phyloP scores from a whole-genome alignment of 23 red algal species.

The Cyanidioschyzon merolae region DNA sequence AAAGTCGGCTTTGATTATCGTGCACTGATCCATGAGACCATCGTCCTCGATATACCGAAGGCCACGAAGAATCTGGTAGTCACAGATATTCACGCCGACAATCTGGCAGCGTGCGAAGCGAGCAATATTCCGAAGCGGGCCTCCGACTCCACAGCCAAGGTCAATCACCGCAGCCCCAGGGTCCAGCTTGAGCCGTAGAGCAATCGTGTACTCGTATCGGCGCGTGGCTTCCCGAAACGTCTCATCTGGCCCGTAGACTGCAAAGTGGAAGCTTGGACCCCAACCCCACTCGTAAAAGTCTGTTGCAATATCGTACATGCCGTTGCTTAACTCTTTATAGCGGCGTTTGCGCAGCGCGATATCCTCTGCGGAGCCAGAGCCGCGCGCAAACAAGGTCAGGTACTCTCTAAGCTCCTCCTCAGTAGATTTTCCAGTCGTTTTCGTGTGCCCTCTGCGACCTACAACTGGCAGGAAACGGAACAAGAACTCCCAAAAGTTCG shows the following conservation, averaged over 20 bases:
- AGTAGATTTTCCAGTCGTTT: not conserved
- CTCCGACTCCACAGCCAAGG: constrained; percentile 42
- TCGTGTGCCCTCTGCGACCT: not conserved
- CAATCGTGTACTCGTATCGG: constrained; percentile 34
- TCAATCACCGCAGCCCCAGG: constrained; percentile 26
- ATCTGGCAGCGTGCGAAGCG: constrained; percentile 27
- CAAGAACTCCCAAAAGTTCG: not conserved
- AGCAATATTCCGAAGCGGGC: constrained; percentile 31
- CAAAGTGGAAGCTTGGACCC: constrained; percentile 24
- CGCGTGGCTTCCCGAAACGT: constrained; percentile 21
- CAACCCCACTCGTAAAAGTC: constrained; percentile 31
- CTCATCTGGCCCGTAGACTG: constrained; percentile 3
- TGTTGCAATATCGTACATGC: constrained; percentile 21
- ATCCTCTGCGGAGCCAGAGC: not conserved
- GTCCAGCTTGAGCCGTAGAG: constrained; percentile 20
- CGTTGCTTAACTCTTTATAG: constrained; percentile 11
- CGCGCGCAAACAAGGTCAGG: constrained; percentile 6
- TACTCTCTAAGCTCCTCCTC: not conserved
- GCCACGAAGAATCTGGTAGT: constrained; percentile 34
- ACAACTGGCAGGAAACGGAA: constrained; percentile 2
- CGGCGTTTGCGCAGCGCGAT: constrained; percentile 11
- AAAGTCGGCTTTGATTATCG: constrained; percentile 35
- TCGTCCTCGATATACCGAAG: not conserved
- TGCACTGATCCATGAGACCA: constrained; percentile 17
- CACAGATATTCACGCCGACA: constrained; percentile 28